These are phyloP conservation scores for Trapa incisa DNA, from an alignment of 345 rosid species.

Conservation along the genomic window DNA sequence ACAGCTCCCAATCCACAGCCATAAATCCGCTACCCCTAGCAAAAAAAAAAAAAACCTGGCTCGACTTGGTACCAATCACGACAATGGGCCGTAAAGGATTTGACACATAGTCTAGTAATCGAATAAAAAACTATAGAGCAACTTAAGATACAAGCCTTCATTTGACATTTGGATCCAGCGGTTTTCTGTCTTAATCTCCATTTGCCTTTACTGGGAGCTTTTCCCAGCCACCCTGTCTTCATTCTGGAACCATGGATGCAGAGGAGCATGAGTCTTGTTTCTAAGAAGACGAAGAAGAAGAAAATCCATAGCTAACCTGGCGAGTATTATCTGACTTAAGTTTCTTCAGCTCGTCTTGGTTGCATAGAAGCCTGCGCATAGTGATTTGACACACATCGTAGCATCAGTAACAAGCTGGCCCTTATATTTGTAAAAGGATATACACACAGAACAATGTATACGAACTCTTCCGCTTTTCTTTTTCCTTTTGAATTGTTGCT, in stretches of 20 bases:
- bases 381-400: slow-evolving; percentile 6
- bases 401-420: not conserved
- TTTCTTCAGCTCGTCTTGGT: slow-evolving; percentile 81
- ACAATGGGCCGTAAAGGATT: not conserved
- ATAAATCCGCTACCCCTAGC: not conserved
- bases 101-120: not conserved
- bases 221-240: not conserved
- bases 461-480: not conserved
- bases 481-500: not conserved
- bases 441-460: too few relatives aligned
- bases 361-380: slow-evolving; percentile 52
- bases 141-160: not conserved
- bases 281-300: not conserved
- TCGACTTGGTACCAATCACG: not conserved
- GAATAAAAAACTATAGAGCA: not conserved
- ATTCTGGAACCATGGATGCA: not conserved
- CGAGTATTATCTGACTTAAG: slow-evolving; percentile 58
- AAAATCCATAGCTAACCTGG: slow-evolving; percentile 1
- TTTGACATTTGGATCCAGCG: not conserved
- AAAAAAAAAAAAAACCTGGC: not conserved
- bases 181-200: not conserved
- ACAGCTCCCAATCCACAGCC: not conserved
- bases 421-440: not conserved
- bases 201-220: slow-evolving; percentile 3
- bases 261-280: not conserved